These are phyloP conservation scores for Wickerhamiella allomyrinae DNA, from an alignment of 805 yeast genomes.

Conservation along the genomic window DNA sequence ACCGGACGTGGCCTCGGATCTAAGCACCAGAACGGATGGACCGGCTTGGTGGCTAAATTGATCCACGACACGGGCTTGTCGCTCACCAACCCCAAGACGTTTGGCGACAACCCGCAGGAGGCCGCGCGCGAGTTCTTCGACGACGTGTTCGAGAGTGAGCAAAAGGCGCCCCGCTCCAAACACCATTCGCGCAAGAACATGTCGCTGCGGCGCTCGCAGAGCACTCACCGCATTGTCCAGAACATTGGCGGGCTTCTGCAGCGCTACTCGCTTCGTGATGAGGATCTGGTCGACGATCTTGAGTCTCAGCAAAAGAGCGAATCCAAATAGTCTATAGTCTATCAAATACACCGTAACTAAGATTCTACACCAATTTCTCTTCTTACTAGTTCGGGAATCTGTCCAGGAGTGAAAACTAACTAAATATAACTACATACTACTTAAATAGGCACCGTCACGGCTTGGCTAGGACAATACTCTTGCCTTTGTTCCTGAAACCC, in stretches of 20 bases:
- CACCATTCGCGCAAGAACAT: constrained; percentile 15
- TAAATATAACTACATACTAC: too few species aligned
- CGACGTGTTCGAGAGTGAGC: constrained; percentile 18
- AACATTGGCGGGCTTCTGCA: constrained; percentile 15
- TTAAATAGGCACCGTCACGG: too few species aligned
- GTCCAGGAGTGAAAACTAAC: too few species aligned
- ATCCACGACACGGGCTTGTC: constrained; percentile 74
- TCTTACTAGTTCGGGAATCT: too few species aligned
- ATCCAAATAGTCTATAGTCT: too few species aligned
- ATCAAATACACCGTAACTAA: too few species aligned
- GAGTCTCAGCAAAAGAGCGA: constrained; percentile 4
- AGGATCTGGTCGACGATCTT: constrained; percentile 13
- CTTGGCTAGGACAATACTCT: background rate
- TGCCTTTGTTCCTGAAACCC: background rate
- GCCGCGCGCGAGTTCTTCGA: constrained; percentile 26
- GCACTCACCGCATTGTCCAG: constrained; percentile 13
- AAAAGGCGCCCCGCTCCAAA: constrained; percentile 10
- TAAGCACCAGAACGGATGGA: constrained; percentile 94
- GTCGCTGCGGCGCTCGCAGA: constrained; percentile 4
- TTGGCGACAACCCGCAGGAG: constrained; percentile 22
- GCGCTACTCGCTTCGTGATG: constrained; percentile 14
- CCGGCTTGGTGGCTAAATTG: constrained; percentile 81
- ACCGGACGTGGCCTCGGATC: constrained; percentile 91
- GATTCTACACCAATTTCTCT: too few species aligned
- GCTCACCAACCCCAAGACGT: constrained; percentile 26